Percentiles rank a stretch among this genome's conserved stretches.
These are phyloP conservation scores for Amaranthus cruentus DNA, from an alignment of 148 eudicot species.

Conservation along the genomic window DNA sequence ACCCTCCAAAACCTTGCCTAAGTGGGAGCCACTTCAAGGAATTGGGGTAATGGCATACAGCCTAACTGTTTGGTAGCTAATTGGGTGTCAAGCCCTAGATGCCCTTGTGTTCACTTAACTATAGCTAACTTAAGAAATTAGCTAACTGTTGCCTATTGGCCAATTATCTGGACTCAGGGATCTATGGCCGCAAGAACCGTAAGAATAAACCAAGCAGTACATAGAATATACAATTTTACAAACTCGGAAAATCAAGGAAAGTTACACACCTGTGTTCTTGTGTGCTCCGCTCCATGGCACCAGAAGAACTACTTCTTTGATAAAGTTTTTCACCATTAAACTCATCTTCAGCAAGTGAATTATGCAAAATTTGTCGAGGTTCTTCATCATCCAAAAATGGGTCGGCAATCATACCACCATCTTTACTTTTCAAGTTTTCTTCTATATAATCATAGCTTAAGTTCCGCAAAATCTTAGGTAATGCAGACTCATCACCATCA, in stretches of 20 bases:
- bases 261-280: slow-evolving; percentile 34
- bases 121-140: too few relatives aligned
- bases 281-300: slow-evolving; percentile 14
- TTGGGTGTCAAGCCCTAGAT: too few relatives aligned
- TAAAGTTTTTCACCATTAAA: slow-evolving; percentile 30
- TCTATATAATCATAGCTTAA: slow-evolving; percentile 66
- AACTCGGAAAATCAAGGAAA: neutral
- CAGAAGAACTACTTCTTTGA: slow-evolving; percentile 22
- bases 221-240: neutral
- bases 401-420: slow-evolving; percentile 33
- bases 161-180: too few relatives aligned
- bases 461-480: slow-evolving; percentile 78
- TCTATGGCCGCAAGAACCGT: too few relatives aligned
- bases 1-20: too few relatives aligned
- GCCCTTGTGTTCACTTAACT: too few relatives aligned
- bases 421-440: slow-evolving; percentile 42
- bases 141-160: too few relatives aligned
- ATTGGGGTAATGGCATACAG: too few relatives aligned
- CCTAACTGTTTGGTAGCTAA: too few relatives aligned
- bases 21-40: too few relatives aligned
- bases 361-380: slow-evolving; percentile 23
- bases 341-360: slow-evolving; percentile 44
- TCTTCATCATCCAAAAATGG: slow-evolving; percentile 40
- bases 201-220: too few relatives aligned
- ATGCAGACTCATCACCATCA: slow-evolving; percentile 32